Base-by-base conservation (phyloP, 2,329 filamentous ascomycete genomes). In the Colletotrichum cuscutae region DNA sequence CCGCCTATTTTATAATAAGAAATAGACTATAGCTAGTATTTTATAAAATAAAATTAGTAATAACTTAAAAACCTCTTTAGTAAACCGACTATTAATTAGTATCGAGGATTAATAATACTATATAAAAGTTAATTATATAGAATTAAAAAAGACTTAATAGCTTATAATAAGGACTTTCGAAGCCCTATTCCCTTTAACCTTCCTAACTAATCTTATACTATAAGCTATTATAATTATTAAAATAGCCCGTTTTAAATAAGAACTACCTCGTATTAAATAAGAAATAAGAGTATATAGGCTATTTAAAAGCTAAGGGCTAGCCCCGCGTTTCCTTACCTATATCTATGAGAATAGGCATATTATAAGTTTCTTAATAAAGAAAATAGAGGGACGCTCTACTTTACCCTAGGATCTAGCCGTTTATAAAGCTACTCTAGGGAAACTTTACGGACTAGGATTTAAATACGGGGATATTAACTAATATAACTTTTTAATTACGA, bases 391-490 rank as follows among this genome's bases (percentile, higher is more conserved):
- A 53, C 76, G 76, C 22, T 72, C 59, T 76, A 78, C 82, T 53
- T 76, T 69, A 12, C 19, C 78, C 8, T 37, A 76, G 9, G 78
- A 82, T 73, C 76, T 82, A 30, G 42, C 35, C 35, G 24, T 30
- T n/a, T 82, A 82, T 72, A 72, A 79, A 74, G 53, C 68, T 49
- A 75, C 77, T 72, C 52, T 82, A 35, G 37, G 66, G 63, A 76
- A 76, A 71, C 67, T 82, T 26, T 79, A 82, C 69, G 35, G 73
- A 32, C 64, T 79, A 46, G 78, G 79, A 37, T 46, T 82, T 58
- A 28, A 81, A 35, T 80, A 84, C 76, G 81, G 81, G 19, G 83
- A 84, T 74, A 76, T 80, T 37, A 84, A 84, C 75, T 77, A 79
- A 66, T 78, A 83, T 66, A 85, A 83, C 75, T 84, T 83, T 73